These are phyloP conservation scores for Metschnikowia proteae DNA, from an alignment of 805 yeast genomes.

Conservation along the genomic window DNA sequence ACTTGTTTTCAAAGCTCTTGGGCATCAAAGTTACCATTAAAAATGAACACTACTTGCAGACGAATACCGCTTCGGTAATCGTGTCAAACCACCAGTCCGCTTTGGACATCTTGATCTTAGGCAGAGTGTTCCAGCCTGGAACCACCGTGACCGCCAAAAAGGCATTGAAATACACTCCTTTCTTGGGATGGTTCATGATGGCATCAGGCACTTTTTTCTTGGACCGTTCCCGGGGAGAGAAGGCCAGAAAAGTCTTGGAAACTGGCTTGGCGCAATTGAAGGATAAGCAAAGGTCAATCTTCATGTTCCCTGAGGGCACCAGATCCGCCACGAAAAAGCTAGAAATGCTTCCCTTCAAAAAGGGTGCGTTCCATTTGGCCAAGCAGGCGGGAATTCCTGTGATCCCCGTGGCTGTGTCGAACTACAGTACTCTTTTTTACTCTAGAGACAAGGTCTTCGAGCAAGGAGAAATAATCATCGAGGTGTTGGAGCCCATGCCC, in stretches of 20 bases:
- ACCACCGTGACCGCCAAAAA: constrained; percentile 92
- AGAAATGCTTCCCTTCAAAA: constrained; percentile 80
- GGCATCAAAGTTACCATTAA: constrained; percentile 69
- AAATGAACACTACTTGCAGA: constrained; percentile 34
- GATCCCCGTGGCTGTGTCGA: constrained; percentile 83
- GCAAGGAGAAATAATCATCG: constrained; percentile 70
- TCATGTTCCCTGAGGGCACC: constrained; percentile 97
- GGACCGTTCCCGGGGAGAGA: constrained; percentile 73
- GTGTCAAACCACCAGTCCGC: constrained; percentile 90
- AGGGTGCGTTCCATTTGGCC: constrained; percentile 98
- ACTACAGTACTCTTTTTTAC: constrained; percentile 72
- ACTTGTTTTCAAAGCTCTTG: constrained; percentile 53
- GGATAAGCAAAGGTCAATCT: constrained; percentile 64
- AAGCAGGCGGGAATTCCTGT: constrained; percentile 87
- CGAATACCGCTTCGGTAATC: constrained; percentile 65
- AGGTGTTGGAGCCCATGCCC: constrained; percentile 75
- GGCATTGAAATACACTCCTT: constrained; percentile 77
- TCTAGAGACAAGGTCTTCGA: constrained; percentile 61
- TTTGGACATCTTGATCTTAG: constrained; percentile 77
- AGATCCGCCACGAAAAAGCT: constrained; percentile 73
- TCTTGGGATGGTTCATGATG: constrained; percentile 96
- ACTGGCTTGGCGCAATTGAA: constrained; percentile 63
- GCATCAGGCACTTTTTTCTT: constrained; percentile 87
- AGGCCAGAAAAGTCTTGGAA: constrained; percentile 72
- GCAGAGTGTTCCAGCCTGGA: constrained; percentile 78